Base-by-base conservation (phyloP, 176 grass and related monocot species). In the Alopecurus myosuroides region DNA sequence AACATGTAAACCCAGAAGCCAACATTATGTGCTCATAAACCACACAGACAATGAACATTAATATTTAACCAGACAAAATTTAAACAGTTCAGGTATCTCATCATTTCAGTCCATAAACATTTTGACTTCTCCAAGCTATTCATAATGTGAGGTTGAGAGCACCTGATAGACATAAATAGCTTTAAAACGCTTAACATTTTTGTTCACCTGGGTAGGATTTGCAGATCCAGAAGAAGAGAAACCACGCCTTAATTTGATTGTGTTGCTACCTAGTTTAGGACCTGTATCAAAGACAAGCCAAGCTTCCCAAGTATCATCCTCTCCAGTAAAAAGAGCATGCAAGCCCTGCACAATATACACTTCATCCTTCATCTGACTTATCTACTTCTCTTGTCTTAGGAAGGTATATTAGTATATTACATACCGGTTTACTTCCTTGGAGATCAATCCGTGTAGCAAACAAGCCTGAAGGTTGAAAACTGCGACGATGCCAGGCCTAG, bases 281-380 rank as follows among this genome's bases (percentile, higher is more conserved):
- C 91, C 87, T 62, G 87, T 86, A 74, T 94, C 91, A 88, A 86
- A 97, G 35, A 92, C 89, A 83, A 99, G 90, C 87, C 83, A 96
- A 56, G 97, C 93, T 77, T 99, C 97, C 97, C 97, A 98, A 36
- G 87, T 95, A 90, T 94, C 83, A 89, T 98, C 97, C 77, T 92
- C 91, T 84, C 97, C 93, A 61, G 93, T 98, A 87, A 98, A 98
- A 81, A 99, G 88, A 80, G 86, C 93, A 83, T 98, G 97, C 72
- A 95, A 85, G 33, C 85, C 93, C 97, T 98, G 86, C 50, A 88
- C 4, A 58, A 64, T 74, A 42, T 76, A 79, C 56, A 48, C 46
- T 88, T 95, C 71, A 89, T 79, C 22, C 29, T 46, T 41, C 41
- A 48, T 18, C 40, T 49, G 66, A 87, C 23, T 74, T 56, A n/a